phyloP scores from a whole-genome alignment of 2,329 filamentous ascomycete genomes.

The Cadophora malorum region DNA sequence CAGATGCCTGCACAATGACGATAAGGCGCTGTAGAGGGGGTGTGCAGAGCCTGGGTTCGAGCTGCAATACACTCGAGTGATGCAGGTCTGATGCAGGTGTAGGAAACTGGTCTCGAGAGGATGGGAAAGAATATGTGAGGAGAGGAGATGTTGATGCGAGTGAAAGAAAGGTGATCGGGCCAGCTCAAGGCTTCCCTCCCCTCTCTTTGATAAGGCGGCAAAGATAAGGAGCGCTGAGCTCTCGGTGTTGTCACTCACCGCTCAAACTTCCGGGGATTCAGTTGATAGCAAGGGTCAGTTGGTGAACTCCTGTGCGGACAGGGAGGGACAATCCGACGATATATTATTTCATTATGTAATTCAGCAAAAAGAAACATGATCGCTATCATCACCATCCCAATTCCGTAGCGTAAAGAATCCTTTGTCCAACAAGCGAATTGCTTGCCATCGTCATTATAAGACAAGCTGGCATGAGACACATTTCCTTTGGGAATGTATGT shows the following conservation, averaged over 20 bases:
- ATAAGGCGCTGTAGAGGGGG: neutral
- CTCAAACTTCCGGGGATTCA: conserved; percentile 4
- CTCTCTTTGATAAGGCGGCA: neutral
- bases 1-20: conserved; percentile 15
- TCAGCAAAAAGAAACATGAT: neutral
- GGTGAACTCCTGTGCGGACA: neutral
- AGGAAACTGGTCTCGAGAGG: neutral
- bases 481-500: conserved; percentile 3
- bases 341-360: conserved; percentile 11
- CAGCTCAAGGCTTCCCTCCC: neutral
- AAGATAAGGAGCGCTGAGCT: neutral
- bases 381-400: neutral
- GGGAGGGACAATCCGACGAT: neutral
- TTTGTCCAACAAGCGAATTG: neutral
- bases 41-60: conserved; percentile 1
- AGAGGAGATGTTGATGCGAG: neutral
- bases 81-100: neutral
- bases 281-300: conserved; percentile 3
- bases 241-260: conserved; percentile 10
- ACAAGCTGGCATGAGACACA: neutral
- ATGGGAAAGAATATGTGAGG: neutral
- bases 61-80: neutral
- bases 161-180: neutral
- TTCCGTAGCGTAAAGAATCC: neutral
- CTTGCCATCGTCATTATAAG: neutral